A percentile compares a stretch with the other conserved stretches of the same genome.
These are phyloP conservation scores for bread wheat (Triticum aestivum) DNA, from an alignment of 176 grass and related monocot species.

Conservation along the genomic window DNA sequence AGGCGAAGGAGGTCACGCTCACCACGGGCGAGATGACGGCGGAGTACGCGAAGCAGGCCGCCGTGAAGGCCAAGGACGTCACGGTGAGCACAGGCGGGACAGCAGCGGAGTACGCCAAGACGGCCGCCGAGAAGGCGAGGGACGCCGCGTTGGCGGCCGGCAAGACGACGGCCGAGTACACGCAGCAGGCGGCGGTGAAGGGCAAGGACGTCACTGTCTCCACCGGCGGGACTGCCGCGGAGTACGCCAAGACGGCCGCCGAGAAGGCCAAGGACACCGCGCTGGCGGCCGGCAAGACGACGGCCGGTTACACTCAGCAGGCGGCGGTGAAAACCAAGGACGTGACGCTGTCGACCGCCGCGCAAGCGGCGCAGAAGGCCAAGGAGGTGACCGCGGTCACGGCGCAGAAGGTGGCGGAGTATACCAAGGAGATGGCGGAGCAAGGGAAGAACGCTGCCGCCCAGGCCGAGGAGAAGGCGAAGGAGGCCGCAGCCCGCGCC, in stretches of 20 bases:
- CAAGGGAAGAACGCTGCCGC: constrained; percentile 21
- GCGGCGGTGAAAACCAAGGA: constrained; percentile 63
- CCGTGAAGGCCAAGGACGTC: constrained; percentile 42
- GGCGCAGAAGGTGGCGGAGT: constrained; percentile 30
- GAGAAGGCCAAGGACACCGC: constrained; percentile 54
- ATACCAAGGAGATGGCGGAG: constrained; percentile 37
- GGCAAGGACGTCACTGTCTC: constrained; percentile 46
- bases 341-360: constrained; percentile 28
- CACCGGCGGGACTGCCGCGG: constrained; percentile 34
- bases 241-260: constrained; percentile 41
- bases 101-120: constrained; percentile 46
- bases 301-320: constrained; percentile 50
- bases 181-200: constrained; percentile 23
- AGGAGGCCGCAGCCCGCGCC: constrained; percentile 27
- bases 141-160: neutral
- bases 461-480: constrained; percentile 7
- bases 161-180: constrained; percentile 3
- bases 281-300: constrained; percentile 20
- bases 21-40: constrained; percentile 23
- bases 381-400: constrained; percentile 48
- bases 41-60: constrained; percentile 48
- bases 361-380: constrained; percentile 45
- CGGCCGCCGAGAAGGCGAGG: constrained; percentile 29
- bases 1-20: constrained; percentile 30
- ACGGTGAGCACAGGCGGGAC: constrained; percentile 40